Base-by-base conservation (phyloP, 805 yeast genomes). In the Starmera amethionina region DNA sequence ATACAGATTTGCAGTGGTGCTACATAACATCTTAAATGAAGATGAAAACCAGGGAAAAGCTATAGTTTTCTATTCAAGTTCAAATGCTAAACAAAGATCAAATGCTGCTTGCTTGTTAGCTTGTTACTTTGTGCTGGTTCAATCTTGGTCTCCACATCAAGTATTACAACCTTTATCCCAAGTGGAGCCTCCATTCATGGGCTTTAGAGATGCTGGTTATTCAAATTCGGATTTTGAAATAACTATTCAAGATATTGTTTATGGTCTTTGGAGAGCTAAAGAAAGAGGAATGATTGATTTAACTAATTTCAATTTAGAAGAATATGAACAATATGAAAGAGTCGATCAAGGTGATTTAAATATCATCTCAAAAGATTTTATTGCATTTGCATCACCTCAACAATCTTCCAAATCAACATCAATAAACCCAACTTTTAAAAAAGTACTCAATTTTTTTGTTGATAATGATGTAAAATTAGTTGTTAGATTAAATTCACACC, bases 291-390 rank as follows among this genome's bases (percentile, higher is more conserved):
- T 93, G 71, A 69, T 93, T 35, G 96, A 93, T 56, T 68, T 93
- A 55, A 83, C 93, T 39, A 68, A 73, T 27, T 90, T 93, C 65
- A 85, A 89, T 56, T 68, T 93, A 42, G 97, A 93, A 58, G 95
- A 87, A 55, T 90, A 89, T 59, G 98, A 93, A 60, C 83, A 78
- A 54, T 89, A 85, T 56, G 98, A 93, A 61, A 69, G 95, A 47
- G 98, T 93, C 3, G 97, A 93, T 57, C 93, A 89, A 60, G 98
- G 98, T 46, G 98, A 93, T 62, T 85, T 93, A 54, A 93, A 93
- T 59, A 80, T 82, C 31, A 68, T 93, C 37, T 84, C 96, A 3
- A 90, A 93, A 45, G 95, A 93, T 58, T 93, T 90, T 54, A 82
- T 93, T 48, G 98, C 98, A 28, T 93, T 93, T 71, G 98, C 98